Conservation (phyloP, 140 eudicot genomes). For the Anethum foeniculum region DNA sequence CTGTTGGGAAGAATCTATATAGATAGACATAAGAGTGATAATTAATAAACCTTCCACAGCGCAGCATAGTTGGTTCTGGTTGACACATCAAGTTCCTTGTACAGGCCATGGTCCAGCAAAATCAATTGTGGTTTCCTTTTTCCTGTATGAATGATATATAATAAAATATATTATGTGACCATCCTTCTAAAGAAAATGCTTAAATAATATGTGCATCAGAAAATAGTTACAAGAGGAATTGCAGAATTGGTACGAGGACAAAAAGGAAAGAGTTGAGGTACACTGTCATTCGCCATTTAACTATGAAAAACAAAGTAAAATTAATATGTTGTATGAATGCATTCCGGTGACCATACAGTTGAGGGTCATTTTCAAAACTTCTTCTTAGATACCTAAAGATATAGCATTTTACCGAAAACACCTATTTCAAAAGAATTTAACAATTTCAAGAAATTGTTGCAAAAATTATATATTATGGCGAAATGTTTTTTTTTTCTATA, state of each 20-base stretch:
- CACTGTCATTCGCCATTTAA: not conserved
- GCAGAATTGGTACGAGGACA: not conserved
- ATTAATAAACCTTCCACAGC: slow-evolving; percentile 70
- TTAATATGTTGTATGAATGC: not conserved
- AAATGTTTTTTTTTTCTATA: not conserved
- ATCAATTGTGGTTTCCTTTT: slow-evolving; percentile 74
- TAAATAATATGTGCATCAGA: not conserved
- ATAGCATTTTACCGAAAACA: not conserved
- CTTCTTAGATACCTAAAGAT: not conserved
- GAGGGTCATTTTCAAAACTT: not conserved
- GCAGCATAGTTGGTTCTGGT: slow-evolving; percentile 78
- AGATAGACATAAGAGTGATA: not conserved
- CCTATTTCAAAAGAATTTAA: not conserved
- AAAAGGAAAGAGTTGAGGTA: not conserved
- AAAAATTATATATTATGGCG: not conserved
- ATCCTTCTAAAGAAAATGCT: not conserved
- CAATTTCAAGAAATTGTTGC: not conserved
- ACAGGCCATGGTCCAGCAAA: slow-evolving; percentile 91
- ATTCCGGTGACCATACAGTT: not conserved
- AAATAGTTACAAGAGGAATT: not conserved
- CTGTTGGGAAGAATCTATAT: not conserved
- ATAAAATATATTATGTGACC: not conserved
- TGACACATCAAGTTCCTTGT: slow-evolving; percentile 74
- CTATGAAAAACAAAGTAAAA: not conserved
- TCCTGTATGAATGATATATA: slow-evolving; percentile 31